phyloP scores from a whole-genome alignment of 768 basidiomycete species.

The Gymnopilus junonius region DNA sequence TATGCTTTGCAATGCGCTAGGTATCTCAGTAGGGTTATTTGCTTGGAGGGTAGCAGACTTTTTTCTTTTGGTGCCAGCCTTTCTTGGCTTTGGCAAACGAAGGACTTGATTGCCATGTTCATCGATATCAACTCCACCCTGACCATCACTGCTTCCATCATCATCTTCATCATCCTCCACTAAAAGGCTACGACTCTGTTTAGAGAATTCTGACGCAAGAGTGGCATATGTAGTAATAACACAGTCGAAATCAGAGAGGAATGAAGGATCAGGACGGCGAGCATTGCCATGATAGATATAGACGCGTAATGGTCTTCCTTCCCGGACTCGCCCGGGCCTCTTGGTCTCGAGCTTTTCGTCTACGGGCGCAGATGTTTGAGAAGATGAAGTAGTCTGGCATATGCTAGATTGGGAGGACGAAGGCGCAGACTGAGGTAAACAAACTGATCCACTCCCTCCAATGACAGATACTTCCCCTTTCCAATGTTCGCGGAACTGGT shows the following conservation, averaged over 20 bases:
- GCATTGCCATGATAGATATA: constrained; percentile 97
- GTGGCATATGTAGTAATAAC: constrained; percentile 98
- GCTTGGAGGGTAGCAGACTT: constrained; percentile 44
- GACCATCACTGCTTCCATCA: constrained; percentile 69
- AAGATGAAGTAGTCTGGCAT: constrained; percentile 20
- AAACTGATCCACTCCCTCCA: constrained; percentile 68
- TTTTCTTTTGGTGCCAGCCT: constrained; percentile 70
- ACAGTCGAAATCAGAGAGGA: constrained; percentile 92
- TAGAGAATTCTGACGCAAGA: constrained; percentile 92
- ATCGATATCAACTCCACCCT: constrained; percentile 66
- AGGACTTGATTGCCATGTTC: constrained; percentile 66
- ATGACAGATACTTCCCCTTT: constrained; percentile 82
- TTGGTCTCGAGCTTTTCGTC: constrained; percentile 36
- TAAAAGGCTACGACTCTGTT: constrained; percentile 72
- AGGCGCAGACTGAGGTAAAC: constrained; percentile 35
- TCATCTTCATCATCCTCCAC: constrained; percentile 72
- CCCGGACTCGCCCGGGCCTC: constrained; percentile 41
- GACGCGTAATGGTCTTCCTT: constrained; percentile 69
- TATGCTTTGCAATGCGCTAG: constrained; percentile 89
- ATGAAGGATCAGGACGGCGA: constrained; percentile 82
- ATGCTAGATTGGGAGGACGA: constrained; percentile 39
- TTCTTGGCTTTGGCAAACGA: constrained; percentile 68
- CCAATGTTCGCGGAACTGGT: constrained; percentile 98
- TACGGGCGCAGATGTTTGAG: constrained; percentile 29
- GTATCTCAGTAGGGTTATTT: constrained; percentile 45